These are phyloP conservation scores for Camellia sinensis DNA, from an alignment of 148 eudicot species.

Conservation along the genomic window DNA sequence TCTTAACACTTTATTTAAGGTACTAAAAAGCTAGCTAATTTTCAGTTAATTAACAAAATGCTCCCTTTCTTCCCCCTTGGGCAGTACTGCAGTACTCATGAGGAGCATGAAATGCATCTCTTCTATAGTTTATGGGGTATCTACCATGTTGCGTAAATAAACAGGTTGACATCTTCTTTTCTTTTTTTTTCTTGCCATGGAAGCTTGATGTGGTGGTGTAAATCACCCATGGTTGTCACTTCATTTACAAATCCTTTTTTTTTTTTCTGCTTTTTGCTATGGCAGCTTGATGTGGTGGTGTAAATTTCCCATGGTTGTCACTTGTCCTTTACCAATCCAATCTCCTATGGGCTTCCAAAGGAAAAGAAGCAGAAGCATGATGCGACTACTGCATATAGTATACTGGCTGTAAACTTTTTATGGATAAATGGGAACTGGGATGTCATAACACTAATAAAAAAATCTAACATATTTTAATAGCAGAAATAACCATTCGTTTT, in stretches of 20 bases:
- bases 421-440: background rate
- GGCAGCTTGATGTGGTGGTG: background rate
- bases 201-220: background rate
- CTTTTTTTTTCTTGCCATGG: background rate
- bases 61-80: background rate
- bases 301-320: background rate
- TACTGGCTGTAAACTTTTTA: background rate
- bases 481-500: background rate
- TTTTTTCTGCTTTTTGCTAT: background rate
- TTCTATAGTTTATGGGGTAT: background rate
- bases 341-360: background rate
- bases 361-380: background rate
- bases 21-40: background rate
- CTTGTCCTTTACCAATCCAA: background rate
- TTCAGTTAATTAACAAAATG: background rate
- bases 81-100: background rate
- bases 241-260: background rate
- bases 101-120: background rate
- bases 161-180: background rate
- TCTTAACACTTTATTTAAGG: background rate
- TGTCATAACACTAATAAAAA: background rate
- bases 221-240: background rate
- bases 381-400: background rate
- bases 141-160: no score
- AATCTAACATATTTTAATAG: background rate